These are phyloP conservation scores for Acacia pycnantha DNA, from an alignment of 331 rosid species.

Conservation along the genomic window DNA sequence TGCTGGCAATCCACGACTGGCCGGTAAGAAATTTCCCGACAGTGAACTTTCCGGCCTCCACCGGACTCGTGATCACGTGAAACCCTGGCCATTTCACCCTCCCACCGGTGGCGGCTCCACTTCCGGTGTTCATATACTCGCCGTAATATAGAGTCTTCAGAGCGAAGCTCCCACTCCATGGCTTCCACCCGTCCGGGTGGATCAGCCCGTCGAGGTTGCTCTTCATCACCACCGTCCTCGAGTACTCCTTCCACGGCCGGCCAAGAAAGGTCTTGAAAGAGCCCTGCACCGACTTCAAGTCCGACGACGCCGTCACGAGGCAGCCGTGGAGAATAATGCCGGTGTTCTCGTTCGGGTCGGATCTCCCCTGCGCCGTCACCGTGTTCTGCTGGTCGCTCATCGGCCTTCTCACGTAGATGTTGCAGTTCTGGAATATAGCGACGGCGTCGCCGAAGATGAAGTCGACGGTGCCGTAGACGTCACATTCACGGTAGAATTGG, in stretches of 20 bases:
- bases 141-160: constrained; percentile 36
- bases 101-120: constrained; percentile 26
- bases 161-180: constrained; percentile 36
- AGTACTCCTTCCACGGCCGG: constrained; percentile 45
- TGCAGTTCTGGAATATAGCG: constrained; percentile 35
- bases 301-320: neutral
- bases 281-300: constrained; percentile 19
- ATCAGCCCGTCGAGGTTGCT: constrained; percentile 23
- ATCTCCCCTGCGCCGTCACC: constrained; percentile 46
- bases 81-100: constrained; percentile 47
- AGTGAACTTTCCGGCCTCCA: constrained; percentile 34
- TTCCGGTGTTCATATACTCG: constrained; percentile 35
- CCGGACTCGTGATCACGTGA: constrained; percentile 13
- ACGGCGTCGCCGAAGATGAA: constrained; percentile 47
- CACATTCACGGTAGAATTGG: constrained; percentile 56
- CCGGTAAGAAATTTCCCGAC: constrained; percentile 38
- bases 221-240: constrained; percentile 42
- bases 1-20: constrained; percentile 30
- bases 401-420: constrained; percentile 37
- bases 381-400: constrained; percentile 39
- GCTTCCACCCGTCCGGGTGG: constrained; percentile 36
- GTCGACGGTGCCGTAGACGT: constrained; percentile 49
- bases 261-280: constrained; percentile 33
- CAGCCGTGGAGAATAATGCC: constrained; percentile 44
- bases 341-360: constrained; percentile 46